These are phyloP conservation scores for Paramecium sonneborni DNA, from an alignment of 73 alveolate genomes.

Conservation along the genomic window DNA sequence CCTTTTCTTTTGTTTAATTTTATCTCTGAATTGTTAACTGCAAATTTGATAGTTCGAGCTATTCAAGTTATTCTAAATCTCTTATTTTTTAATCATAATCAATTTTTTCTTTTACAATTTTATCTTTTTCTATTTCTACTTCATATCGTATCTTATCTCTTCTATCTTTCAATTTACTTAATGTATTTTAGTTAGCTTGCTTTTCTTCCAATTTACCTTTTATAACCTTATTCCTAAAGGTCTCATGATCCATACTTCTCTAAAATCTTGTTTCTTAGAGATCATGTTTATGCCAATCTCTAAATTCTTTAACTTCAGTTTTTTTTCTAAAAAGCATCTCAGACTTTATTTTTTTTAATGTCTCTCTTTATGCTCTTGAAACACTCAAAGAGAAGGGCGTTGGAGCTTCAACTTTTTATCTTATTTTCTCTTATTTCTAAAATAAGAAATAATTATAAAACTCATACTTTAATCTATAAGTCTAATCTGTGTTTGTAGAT, in stretches of 20 bases:
- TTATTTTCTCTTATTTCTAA: slow-evolving; percentile 42
- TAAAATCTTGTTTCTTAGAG: background rate
- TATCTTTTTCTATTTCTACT: background rate
- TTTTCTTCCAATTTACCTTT: background rate
- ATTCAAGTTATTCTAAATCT: slow-evolving; percentile 10
- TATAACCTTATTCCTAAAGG: slow-evolving; percentile 10
- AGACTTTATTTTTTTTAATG: background rate
- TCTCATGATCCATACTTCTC: slow-evolving; percentile 29
- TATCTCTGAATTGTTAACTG: background rate
- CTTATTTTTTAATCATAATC: background rate
- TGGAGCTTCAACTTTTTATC: background rate
- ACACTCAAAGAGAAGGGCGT: slow-evolving; percentile 33
- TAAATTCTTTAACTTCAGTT: slow-evolving; percentile 35
- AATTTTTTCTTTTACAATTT: background rate
- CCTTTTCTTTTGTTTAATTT: slow-evolving; percentile 13
- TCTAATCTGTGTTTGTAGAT: slow-evolving; percentile 7
- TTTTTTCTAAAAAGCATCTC: slow-evolving; percentile 12
- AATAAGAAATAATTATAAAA: background rate
- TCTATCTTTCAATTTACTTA: background rate
- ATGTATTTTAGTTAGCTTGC: background rate
- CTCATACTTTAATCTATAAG: background rate
- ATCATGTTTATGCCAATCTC: slow-evolving; percentile 30
- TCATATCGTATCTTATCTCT: slow-evolving; percentile 9
- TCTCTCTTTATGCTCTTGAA: background rate
- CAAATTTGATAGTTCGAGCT: background rate